Percentiles rank a stretch among this genome's conserved stretches.
Evolutionary conservation across 345 rosid genomes (phyloP).

Genomic region (Clausena lansium): DNA sequence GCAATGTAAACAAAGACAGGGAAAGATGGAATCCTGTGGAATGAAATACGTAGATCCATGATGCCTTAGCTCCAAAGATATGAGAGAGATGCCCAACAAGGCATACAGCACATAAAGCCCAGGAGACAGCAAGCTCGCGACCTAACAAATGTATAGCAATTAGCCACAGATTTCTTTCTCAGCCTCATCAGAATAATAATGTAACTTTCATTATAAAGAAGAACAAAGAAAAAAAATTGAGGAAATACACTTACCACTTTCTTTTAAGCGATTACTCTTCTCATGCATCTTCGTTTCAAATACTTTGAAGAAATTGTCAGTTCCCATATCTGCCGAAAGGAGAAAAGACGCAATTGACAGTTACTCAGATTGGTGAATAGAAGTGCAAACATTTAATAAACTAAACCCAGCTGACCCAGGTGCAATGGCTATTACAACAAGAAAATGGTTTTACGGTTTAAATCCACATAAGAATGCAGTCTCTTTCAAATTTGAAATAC

Average conservation of each 20-base stretch:
- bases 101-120: slow-evolving; percentile 98
- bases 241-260: slow-evolving; percentile 56
- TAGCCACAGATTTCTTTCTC: slow-evolving; percentile 17
- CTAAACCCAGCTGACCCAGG: background rate
- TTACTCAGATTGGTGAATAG: background rate
- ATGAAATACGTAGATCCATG: slow-evolving; percentile 83
- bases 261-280: slow-evolving; percentile 66
- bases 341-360: slow-evolving; percentile 23
- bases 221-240: background rate
- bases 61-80: slow-evolving; percentile 58
- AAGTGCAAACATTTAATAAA: background rate
- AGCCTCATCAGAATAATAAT: background rate
- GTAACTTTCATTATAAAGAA: background rate
- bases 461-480: background rate
- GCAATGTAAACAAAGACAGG: slow-evolving; percentile 76
- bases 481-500: background rate
- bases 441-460: background rate
- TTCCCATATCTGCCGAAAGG: slow-evolving; percentile 58
- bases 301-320: slow-evolving; percentile 62
- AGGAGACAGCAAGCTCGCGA: slow-evolving; percentile 86
- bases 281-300: slow-evolving; percentile 86
- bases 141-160: slow-evolving; percentile 43
- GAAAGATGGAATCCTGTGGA: slow-evolving; percentile 90
- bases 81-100: slow-evolving; percentile 89
- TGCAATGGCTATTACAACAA: background rate